A percentile compares a stretch with the other conserved stretches of the same genome.
These are phyloP conservation scores for Tetradesmus obliquus DNA, from an alignment of 139 green algal species.

Conservation along the genomic window DNA sequence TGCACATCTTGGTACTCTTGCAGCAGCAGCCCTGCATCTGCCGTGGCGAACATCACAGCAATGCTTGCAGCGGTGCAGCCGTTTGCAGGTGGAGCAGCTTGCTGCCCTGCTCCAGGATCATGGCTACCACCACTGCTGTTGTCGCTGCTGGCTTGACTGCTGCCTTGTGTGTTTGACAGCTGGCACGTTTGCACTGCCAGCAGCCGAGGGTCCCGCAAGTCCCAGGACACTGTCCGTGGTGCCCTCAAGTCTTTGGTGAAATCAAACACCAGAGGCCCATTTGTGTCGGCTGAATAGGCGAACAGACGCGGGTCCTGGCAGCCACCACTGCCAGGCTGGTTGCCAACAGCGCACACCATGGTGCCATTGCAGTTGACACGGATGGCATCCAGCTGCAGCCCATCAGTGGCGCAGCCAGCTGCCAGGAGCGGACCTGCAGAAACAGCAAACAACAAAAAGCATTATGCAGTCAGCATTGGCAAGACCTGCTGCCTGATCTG, in stretches of 20 bases:
- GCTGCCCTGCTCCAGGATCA: not conserved
- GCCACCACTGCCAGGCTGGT: conserved; percentile 26
- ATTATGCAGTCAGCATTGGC: too few relatives aligned
- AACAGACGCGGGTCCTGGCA: conserved; percentile 54
- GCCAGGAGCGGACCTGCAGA: conserved; percentile 54
- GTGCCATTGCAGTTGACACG: conserved; percentile 70
- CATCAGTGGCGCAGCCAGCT: conserved; percentile 15
- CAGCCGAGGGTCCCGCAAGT: conserved; percentile 66
- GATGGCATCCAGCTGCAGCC: conserved; percentile 53
- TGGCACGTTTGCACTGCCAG: conserved; percentile 51
- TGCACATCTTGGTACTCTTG: conserved; percentile 66
- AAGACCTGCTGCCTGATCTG: too few relatives aligned
- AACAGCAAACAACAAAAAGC: not conserved
- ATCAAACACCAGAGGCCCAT: conserved; percentile 50
- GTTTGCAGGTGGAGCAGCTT: not conserved
- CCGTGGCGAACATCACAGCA: conserved; percentile 68
- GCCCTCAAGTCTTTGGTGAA: conserved; percentile 48
- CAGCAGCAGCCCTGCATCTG: conserved; percentile 65
- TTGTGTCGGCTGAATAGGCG: conserved; percentile 59
- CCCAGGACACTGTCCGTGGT: conserved; percentile 62
- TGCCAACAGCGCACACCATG: conserved; percentile 59
- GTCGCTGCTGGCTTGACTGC: not conserved
- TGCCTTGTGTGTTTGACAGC: not conserved
- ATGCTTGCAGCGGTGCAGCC: conserved; percentile 44
- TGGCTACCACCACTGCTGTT: not conserved